phyloP scores from a whole-genome alignment of 2,329 filamentous ascomycete species.

The Fusarium sp. region DNA sequence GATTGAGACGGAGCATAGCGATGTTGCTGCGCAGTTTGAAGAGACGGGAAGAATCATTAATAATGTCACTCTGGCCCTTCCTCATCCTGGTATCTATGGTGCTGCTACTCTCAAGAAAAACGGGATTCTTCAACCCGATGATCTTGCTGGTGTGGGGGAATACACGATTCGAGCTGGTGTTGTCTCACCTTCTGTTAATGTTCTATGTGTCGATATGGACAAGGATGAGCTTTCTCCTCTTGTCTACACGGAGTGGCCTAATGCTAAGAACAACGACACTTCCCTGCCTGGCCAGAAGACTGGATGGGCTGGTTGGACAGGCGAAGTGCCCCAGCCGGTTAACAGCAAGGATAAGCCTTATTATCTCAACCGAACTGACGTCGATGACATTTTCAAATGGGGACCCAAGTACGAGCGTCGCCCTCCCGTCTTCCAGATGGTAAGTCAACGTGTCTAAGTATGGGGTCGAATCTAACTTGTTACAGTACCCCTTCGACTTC shows the following conservation, averaged over 20 bases:
- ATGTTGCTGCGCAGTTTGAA: conserved; percentile 64
- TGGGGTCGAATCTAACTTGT: background rate
- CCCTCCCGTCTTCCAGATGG: conserved; percentile 65
- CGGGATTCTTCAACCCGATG: conserved; percentile 75
- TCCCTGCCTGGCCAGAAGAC: conserved; percentile 51
- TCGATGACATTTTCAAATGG: conserved; percentile 80
- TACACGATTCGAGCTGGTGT: conserved; percentile 77
- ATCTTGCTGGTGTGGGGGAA: conserved; percentile 73
- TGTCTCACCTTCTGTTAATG: conserved; percentile 76
- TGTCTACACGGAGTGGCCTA: conserved; percentile 72
- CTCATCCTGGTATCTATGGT: conserved; percentile 74
- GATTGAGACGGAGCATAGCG: conserved; percentile 68
- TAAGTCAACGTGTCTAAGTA: conserved; percentile 46
- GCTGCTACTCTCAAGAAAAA: conserved; percentile 73
- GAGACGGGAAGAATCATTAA: conserved; percentile 71
- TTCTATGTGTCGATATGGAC: conserved; percentile 77
- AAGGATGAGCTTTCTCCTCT: conserved; percentile 70
- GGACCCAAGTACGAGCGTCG: conserved; percentile 62
- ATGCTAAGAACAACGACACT: conserved; percentile 51
- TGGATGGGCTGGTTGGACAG: conserved; percentile 53
- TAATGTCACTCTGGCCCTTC: conserved; percentile 82
- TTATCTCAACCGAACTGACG: conserved; percentile 67
- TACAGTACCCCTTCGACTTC: conserved; percentile 66
- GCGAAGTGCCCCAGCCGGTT: conserved; percentile 52
- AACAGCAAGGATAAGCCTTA: conserved; percentile 44